A percentile compares a stretch with the other conserved stretches of the same genome.
Evolutionary conservation across 2,329 filamentous ascomycete species (phyloP).

Genomic region (Metarhizium sp.): DNA sequence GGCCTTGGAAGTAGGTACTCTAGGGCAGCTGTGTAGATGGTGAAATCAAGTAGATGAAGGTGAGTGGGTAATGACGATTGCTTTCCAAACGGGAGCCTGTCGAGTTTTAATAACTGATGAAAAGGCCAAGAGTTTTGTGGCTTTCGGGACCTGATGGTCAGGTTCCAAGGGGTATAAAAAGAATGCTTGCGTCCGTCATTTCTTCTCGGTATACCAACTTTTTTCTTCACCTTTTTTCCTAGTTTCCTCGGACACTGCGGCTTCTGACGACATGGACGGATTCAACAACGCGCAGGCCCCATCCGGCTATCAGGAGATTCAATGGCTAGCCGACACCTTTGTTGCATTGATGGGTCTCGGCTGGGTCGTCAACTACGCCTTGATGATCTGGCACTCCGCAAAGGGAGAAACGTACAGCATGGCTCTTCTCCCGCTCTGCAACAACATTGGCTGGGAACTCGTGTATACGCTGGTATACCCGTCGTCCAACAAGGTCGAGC

Average conservation of each 20-base stretch:
- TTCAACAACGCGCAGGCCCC: conserved; percentile 6
- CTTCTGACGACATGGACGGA: conserved; percentile 6
- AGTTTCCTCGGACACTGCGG: too few species aligned
- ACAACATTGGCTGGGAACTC: conserved; percentile 10
- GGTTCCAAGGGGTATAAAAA: background rate
- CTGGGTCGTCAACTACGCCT: conserved; percentile 9
- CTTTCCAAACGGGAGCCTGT: too few species aligned
- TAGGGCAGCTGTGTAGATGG: too few species aligned
- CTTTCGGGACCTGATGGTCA: background rate
- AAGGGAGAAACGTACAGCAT: conserved; percentile 8
- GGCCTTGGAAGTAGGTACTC: too few species aligned
- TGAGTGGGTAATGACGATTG: too few species aligned
- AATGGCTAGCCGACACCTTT: conserved; percentile 9
- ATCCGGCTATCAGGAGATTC: conserved; percentile 5
- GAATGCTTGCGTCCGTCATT: background rate
- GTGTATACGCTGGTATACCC: conserved; percentile 8
- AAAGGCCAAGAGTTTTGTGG: too few species aligned
- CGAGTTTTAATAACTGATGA: too few species aligned
- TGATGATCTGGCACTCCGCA: conserved; percentile 8
- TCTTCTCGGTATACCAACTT: background rate
- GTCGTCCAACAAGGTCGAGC: conserved; percentile 8
- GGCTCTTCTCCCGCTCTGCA: conserved; percentile 10
- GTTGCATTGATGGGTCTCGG: conserved; percentile 8
- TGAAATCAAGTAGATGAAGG: too few species aligned
- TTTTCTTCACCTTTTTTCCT: background rate